Evolutionary conservation across 2,329 filamentous ascomycete genomes (phyloP).

Genomic region (Meredithiella fracta): DNA sequence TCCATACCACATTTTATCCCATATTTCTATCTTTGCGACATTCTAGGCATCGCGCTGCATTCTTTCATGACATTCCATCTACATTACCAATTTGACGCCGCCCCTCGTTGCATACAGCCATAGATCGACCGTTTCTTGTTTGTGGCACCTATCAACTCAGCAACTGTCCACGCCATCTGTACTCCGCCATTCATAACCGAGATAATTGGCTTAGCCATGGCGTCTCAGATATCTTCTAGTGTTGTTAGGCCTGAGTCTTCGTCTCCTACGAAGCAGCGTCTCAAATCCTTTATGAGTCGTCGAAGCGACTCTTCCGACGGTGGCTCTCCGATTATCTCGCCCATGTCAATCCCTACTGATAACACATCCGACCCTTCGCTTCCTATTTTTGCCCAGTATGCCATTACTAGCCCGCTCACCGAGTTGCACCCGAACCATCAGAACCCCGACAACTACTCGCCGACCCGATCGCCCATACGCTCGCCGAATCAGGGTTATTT

Average conservation of each 20-base stretch:
- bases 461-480: conserved; percentile 8
- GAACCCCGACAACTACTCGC: conserved; percentile 5
- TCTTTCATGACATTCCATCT: neutral
- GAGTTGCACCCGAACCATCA: conserved; percentile 10
- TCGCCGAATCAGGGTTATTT: conserved; percentile 8
- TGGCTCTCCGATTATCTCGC: conserved; percentile 8
- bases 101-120: neutral
- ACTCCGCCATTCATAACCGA: neutral
- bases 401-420: conserved; percentile 7
- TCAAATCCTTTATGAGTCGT: conserved; percentile 13
- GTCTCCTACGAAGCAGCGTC: conserved; percentile 10
- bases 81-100: neutral
- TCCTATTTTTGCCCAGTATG: conserved; percentile 13
- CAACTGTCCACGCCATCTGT: neutral
- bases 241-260: conserved; percentile 10
- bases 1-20: neutral
- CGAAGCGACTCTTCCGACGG: conserved; percentile 12
- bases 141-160: neutral
- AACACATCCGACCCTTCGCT: conserved; percentile 6
- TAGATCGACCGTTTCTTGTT: neutral
- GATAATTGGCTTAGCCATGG: conserved; percentile 5
- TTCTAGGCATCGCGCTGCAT: neutral
- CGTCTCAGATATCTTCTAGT: conserved; percentile 12
- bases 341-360: conserved; percentile 9
- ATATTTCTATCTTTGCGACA: neutral